Base-by-base conservation (phyloP, 2,329 filamentous ascomycete genomes). In the Zarea fungicola region DNA sequence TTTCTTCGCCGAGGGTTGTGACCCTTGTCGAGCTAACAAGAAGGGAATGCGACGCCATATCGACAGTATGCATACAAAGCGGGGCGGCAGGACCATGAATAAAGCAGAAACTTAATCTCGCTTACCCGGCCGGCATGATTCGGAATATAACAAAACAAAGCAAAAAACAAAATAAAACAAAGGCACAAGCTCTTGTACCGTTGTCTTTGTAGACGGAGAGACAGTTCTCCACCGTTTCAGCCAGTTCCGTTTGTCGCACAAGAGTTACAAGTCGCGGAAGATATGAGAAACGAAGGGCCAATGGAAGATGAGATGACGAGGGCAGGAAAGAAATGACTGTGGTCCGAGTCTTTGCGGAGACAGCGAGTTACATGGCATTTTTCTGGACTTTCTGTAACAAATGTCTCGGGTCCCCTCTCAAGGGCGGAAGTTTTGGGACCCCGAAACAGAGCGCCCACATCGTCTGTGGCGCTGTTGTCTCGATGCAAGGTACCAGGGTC, bases 161-260 rank as follows among this genome's bases (percentile, higher is more conserved):
- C n/a, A 29, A 29, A 29, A 29, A 29, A 13, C 26, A 39, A 40
- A 23, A 39, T 39, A 47, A 47, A 46, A 47, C 43, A 32, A 32
- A 32, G 43, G 19, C 26, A 32, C 16, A 22, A 26, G 23, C 39
- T 35, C 18, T 47, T 39, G 44, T 37, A 29, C 13, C 32, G 16
- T 37, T 29, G 32, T 7, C 16, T 46, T 32, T 46, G 42, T n/a
- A n/a, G n/a, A n/a, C n/a, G n/a, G n/a, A 47, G 44, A 47, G 31
- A 47, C 13, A 23, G 13, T 40, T 46, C 44, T 26, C 44, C 44
- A 47, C 44, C 26, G 44, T 47, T 39, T n/a, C 44, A 14, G 28
- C 35, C 35, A 25, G 40, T 40, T n/a, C 34, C 44, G 44, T 25
- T 47, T 40, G 35, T 40, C 44, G 26, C 44, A 47, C 44, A n/a